Evolutionary conservation across 2,329 filamentous ascomycete species (phyloP).

Genomic region (Escovopsis sp.): DNA sequence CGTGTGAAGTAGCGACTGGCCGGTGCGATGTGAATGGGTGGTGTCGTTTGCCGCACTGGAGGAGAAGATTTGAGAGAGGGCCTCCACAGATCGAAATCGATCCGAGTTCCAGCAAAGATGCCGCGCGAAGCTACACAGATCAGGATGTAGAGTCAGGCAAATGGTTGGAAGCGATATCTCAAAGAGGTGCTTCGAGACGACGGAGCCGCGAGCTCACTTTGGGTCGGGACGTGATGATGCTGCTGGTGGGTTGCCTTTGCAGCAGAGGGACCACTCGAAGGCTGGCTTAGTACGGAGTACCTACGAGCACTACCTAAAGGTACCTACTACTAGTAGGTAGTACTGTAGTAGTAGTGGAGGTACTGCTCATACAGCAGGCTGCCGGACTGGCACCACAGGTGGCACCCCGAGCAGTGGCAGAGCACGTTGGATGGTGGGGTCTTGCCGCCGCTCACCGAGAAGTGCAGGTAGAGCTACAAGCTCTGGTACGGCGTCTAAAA

Average conservation of each 20-base stretch:
- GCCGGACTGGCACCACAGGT: too few species aligned
- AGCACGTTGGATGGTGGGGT: too few species aligned
- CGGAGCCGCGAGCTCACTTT: neutral
- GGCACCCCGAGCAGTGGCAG: too few species aligned
- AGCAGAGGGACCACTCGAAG: neutral
- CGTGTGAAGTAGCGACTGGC: slow-evolving; percentile 8
- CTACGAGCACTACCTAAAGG: neutral
- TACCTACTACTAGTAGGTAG: too few species aligned
- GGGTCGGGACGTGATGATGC: slow-evolving; percentile 1
- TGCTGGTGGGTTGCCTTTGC: slow-evolving; percentile 1
- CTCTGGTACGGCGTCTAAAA: too few species aligned
- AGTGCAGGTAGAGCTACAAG: too few species aligned
- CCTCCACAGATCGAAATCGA: slow-evolving; percentile 5
- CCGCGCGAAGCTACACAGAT: slow-evolving; percentile 1
- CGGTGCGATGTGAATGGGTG: slow-evolving; percentile 11
- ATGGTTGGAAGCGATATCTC: neutral
- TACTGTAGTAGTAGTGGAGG: too few species aligned
- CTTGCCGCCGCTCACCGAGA: too few species aligned
- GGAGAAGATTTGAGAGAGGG: slow-evolving; percentile 7
- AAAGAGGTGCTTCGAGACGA: neutral
- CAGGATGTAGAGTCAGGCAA: neutral
- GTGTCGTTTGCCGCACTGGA: slow-evolving; percentile 13
- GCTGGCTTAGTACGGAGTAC: neutral
- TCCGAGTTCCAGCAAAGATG: slow-evolving; percentile 3
- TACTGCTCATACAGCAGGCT: too few species aligned